A percentile compares a stretch with the other conserved stretches of the same genome.
Evolutionary conservation across 78 protist species (phyloP).

Genomic region (Tieghemostelium lacteum): DNA sequence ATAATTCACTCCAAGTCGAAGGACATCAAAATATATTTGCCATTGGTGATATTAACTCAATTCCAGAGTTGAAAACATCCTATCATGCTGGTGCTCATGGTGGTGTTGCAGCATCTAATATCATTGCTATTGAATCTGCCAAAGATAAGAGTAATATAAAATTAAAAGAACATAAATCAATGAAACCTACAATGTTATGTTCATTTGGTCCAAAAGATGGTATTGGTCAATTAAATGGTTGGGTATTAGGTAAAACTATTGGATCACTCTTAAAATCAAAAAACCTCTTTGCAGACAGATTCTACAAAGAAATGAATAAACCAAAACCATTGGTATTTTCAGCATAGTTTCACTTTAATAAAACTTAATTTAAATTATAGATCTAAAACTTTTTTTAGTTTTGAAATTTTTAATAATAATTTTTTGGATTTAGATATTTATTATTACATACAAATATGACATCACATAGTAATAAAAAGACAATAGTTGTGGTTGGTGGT

Average conservation of each 20-base stretch:
- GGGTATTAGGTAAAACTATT: conserved; percentile 33
- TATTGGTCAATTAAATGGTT: conserved; percentile 10
- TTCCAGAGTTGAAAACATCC: conserved; percentile 4
- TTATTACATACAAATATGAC: no score
- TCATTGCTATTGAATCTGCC: background rate
- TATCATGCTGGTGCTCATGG: background rate
- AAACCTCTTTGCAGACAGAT: background rate
- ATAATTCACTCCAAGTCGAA: background rate
- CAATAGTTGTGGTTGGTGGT: conserved; percentile 68
- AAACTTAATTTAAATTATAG: no score
- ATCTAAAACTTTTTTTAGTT: no score
- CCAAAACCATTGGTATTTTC: conserved; percentile 4
- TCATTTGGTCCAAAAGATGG: conserved; percentile 66
- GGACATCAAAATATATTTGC: conserved; percentile 52
- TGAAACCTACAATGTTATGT: conserved; percentile 2
- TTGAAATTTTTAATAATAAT: no score
- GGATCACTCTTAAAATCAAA: conserved; percentile 2
- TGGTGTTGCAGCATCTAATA: background rate
- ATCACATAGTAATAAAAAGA: no score
- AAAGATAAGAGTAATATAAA: background rate
- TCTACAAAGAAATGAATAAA: background rate
- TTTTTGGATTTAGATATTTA: no score
- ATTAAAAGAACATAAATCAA: background rate
- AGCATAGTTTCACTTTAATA: no score
- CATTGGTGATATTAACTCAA: conserved; percentile 49